These are phyloP conservation scores for Viola pubescens DNA, from an alignment of 441 rosid genomes.

Conservation along the genomic window DNA sequence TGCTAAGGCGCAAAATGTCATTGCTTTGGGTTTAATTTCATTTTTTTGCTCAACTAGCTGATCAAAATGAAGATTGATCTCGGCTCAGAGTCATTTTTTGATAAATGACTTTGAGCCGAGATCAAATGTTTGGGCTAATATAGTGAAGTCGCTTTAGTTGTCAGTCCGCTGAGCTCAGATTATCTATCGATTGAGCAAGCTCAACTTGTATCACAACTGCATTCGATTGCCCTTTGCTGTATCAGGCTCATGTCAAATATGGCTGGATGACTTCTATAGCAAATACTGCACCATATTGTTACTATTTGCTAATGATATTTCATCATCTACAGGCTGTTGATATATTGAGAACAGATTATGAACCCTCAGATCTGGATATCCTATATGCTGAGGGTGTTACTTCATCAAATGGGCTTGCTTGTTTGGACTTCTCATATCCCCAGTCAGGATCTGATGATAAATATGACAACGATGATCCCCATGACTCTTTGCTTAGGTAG, in stretches of 20 bases:
- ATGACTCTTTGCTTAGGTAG: constrained; percentile 66
- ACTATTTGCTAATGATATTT: constrained; percentile 4
- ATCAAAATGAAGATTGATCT: too few relatives aligned
- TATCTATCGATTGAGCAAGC: too few relatives aligned
- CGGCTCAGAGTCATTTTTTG: too few relatives aligned
- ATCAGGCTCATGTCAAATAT: neutral
- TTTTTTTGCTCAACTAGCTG: too few relatives aligned
- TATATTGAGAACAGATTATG: constrained; percentile 68
- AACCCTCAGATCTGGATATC: constrained; percentile 89
- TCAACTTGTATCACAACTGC: too few relatives aligned
- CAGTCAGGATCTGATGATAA: constrained; percentile 49
- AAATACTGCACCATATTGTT: neutral
- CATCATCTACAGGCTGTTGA: constrained; percentile 58
- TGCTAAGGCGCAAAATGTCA: too few relatives aligned
- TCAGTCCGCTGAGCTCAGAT: too few relatives aligned
- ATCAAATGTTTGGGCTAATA: too few relatives aligned
- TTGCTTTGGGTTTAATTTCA: too few relatives aligned
- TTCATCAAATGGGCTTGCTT: constrained; percentile 91
- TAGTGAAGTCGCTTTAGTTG: too few relatives aligned
- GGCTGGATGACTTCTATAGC: neutral
- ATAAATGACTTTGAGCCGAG: too few relatives aligned
- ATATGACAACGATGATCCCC: constrained; percentile 58
- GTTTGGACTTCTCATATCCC: constrained; percentile 83
- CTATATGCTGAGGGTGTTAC: constrained; percentile 93
- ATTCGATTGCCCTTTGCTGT: neutral